Percentiles rank a stretch among this genome's conserved stretches.
These are phyloP conservation scores for Aspergillus cavernicola DNA, from an alignment of 495 filamentous ascomycete species.

Conservation along the genomic window DNA sequence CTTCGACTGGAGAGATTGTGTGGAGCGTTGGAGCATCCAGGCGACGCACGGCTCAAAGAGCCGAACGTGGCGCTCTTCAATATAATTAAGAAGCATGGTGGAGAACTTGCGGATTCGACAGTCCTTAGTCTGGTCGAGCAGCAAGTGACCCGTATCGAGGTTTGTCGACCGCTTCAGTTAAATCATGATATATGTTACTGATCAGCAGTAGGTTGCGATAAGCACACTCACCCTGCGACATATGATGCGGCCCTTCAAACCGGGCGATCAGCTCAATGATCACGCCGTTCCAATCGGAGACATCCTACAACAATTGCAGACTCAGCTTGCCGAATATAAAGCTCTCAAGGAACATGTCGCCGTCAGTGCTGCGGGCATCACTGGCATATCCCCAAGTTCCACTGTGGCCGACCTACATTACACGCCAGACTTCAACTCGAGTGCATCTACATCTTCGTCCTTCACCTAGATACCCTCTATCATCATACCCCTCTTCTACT, in stretches of 20 bases:
- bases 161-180: slow-evolving; percentile 38
- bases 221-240: slow-evolving; percentile 64
- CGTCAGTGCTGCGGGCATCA: slow-evolving; percentile 28
- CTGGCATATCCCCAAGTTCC: slow-evolving; percentile 21
- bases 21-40: slow-evolving; percentile 70
- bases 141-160: slow-evolving; percentile 92
- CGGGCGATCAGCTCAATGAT: slow-evolving; percentile 41
- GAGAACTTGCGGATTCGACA: slow-evolving; percentile 82
- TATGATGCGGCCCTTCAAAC: slow-evolving; percentile 52
- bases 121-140: slow-evolving; percentile 86
- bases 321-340: slow-evolving; percentile 48
- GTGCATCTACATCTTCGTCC: slow-evolving; percentile 35
- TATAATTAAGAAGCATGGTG: slow-evolving; percentile 76
- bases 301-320: slow-evolving; percentile 44
- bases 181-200: slow-evolving; percentile 2
- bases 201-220: slow-evolving; percentile 52
- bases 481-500: neutral
- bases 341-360: slow-evolving; percentile 47
- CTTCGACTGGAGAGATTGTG: slow-evolving; percentile 90
- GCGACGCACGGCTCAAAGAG: slow-evolving; percentile 52
- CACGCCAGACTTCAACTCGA: slow-evolving; percentile 19
- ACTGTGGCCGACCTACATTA: slow-evolving; percentile 15
- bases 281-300: slow-evolving; percentile 52
- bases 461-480: slow-evolving; percentile 17
- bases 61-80: slow-evolving; percentile 80